Evolutionary conservation across 305 asterid genomes (phyloP), one percentile per base, ranked within the genome.

Genomic region (Ruellia speciosa): DNA sequence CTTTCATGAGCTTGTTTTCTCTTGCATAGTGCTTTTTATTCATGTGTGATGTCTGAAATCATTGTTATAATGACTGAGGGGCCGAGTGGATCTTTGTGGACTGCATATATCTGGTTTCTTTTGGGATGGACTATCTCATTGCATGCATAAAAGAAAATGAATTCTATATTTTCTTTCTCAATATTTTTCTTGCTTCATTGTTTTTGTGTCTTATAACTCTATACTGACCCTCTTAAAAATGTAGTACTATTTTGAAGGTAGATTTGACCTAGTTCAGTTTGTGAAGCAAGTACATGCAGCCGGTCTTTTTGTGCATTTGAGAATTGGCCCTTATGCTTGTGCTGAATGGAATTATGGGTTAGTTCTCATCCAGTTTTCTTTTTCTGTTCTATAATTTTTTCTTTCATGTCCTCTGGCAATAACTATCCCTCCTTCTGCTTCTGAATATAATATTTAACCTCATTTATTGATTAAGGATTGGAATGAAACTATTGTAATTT

Each of bases 291-390:
- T 77, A 54, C 83, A 79, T n/a, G 80, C 72, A 59, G 96, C 96
- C 41, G 95, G 90, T 51, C 79, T 88, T 31, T 85, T 63, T 66
- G 81, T 88, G 58, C 86, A 83, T 77, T 70, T 88, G 67, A 68
- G 95, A 33, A 88, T 83, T 4, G 96, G 95, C 6, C 95, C 95
- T 9, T 88, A 85, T 75, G 96, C 81, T 49, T 88, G 96, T 70
- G 96, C 95, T n/a, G 96, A 88, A 72, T 88, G 96, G 95, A 88
- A 85, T 67, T 88, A 85, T 62, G 96, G 95, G 96, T 85, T 31
- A 28, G 85, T 70, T 53, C 34, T 50, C 45, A 43, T 57, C 47
- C 37, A 37, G 33, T 58, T 59, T 48, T 47, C 16, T 46, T 65
- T 20, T 34, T 51, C 61, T 71, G 15, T 48, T 39, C 49, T 37